Percentiles rank a stretch among this genome's conserved stretches.
Conservation (phyloP, 75 land plant genomes). For the Gnetum montanum region DNA sequence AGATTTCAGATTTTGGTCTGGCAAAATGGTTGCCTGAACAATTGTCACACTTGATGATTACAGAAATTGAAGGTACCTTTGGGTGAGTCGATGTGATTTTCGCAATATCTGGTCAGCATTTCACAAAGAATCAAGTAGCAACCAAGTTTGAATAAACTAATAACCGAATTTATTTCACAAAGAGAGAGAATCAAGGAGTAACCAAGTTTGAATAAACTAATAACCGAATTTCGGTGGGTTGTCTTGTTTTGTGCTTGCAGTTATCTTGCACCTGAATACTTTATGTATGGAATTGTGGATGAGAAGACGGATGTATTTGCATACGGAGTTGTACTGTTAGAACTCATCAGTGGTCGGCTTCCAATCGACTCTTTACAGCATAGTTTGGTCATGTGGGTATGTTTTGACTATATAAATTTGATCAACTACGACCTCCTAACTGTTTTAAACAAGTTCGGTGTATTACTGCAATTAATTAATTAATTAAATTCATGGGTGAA, state of each 20-base stretch:
- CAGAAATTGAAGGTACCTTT: slow-evolving; percentile 88
- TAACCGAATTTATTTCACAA: too few species aligned
- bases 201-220: not conserved
- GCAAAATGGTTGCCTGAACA: slow-evolving; percentile 93
- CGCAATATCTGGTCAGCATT: not conserved
- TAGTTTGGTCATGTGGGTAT: slow-evolving; percentile 73
- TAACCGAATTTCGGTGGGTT: too few species aligned
- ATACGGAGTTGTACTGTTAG: slow-evolving; percentile 69
- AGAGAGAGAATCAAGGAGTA: not conserved
- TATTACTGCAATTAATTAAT: not conserved
- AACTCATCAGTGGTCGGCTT: slow-evolving; percentile 65
- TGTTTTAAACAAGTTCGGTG: too few species aligned
- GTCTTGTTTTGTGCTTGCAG: slow-evolving; percentile 23
- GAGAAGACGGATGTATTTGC: slow-evolving; percentile 80
- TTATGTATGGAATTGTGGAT: slow-evolving; percentile 89
- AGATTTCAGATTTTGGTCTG: slow-evolving; percentile 85
- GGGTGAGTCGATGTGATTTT: slow-evolving; percentile 38
- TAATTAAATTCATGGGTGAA: not conserved
- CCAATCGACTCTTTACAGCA: slow-evolving; percentile 53
- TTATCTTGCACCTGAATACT: slow-evolving; percentile 86
- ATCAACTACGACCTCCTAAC: too few species aligned
- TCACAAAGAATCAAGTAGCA: not conserved
- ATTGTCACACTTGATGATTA: slow-evolving; percentile 76
- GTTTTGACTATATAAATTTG: not conserved
- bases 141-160: not conserved